Evolutionary conservation across 768 basidiomycete genomes (phyloP), one percentile per base, ranked within the genome.

Genomic region (Boletus reticulatus): DNA sequence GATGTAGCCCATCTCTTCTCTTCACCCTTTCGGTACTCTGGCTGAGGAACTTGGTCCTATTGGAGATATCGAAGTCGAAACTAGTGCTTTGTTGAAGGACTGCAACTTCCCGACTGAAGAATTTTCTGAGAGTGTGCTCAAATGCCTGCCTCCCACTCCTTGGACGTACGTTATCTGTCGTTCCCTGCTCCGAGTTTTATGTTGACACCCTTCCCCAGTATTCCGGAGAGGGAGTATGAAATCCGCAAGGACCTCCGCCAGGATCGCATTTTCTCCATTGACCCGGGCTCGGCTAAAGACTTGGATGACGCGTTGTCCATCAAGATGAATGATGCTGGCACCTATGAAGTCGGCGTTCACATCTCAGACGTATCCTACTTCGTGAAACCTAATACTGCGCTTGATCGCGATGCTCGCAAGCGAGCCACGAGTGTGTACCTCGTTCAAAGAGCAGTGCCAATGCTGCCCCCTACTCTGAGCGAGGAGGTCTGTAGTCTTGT

Each of bases 81-180:
- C 96, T 6, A 95, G 92, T 58, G 97, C 97, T 9, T 77, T 99
- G 56, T 79, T 99, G 61, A 98, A 98, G 73, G 97, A 99, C 71
- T 98, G 94, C 80, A 98, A 98, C 74, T 98, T 98, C 85, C 93
- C 96, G 3, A 91, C 93, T 0, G 94, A 96, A 72, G 97, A 98
- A 59, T 99, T 99, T 73, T 84, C 88, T 10, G 97, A 99, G 45
- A 90, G 90, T 65, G 94, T 98, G 22, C 67, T 94, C 59, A 98
- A 98, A 72, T 98, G 97, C 68, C 75, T 98, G 24, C 97, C 97
- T 46, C 97, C 97, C 22, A 81, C 91, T 58, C 97, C 97, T 14
- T 99, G 94, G 94, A 84, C 80, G 88, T 92, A 69, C 74, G 88
- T 56, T 52, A 5, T 60, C 37, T 10, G 39, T 43, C 50, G 34